These are phyloP conservation scores for Cyclostephanos tholiformis DNA, from an alignment of 108 stramenopile species.

Conservation along the genomic window DNA sequence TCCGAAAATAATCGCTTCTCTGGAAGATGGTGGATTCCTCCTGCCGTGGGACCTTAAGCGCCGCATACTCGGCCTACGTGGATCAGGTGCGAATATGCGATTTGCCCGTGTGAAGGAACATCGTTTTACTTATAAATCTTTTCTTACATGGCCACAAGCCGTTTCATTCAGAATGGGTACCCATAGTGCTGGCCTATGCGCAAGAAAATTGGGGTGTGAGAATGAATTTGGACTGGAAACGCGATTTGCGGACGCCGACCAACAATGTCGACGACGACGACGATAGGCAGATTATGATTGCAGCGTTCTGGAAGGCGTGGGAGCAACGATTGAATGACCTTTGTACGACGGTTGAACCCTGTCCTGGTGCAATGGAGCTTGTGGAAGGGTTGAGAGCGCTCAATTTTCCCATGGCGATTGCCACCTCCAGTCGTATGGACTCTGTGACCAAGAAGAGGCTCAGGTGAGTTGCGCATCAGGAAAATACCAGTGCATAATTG, in stretches of 20 bases:
- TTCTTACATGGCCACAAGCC: neutral
- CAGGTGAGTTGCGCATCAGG: conserved; percentile 29
- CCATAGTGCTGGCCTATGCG: conserved; percentile 69
- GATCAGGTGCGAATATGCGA: conserved; percentile 26
- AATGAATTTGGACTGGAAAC: conserved; percentile 38
- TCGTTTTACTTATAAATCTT: neutral
- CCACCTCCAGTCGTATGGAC: conserved; percentile 64
- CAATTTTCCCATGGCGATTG: conserved; percentile 71
- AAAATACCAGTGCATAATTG: neutral
- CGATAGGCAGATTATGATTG: conserved; percentile 10
- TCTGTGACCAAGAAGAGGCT: conserved; percentile 63
- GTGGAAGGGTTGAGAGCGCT: conserved; percentile 45
- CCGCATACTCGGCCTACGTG: conserved; percentile 69
- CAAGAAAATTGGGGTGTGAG: conserved; percentile 55
- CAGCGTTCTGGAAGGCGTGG: conserved; percentile 63
- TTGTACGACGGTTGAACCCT: conserved; percentile 62
- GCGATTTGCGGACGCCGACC: conserved; percentile 17
- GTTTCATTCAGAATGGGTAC: conserved; percentile 63
- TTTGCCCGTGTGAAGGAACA: neutral
- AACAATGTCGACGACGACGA: conserved; percentile 13
- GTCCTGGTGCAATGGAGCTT: conserved; percentile 66
- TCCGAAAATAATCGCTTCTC: conserved; percentile 21
- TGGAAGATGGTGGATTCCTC: conserved; percentile 22
- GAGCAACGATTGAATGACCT: conserved; percentile 60
- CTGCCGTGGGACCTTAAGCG: conserved; percentile 83